Evolutionary conservation across 2,329 filamentous ascomycete species (phyloP).

Genomic region (Alternaria atra): DNA sequence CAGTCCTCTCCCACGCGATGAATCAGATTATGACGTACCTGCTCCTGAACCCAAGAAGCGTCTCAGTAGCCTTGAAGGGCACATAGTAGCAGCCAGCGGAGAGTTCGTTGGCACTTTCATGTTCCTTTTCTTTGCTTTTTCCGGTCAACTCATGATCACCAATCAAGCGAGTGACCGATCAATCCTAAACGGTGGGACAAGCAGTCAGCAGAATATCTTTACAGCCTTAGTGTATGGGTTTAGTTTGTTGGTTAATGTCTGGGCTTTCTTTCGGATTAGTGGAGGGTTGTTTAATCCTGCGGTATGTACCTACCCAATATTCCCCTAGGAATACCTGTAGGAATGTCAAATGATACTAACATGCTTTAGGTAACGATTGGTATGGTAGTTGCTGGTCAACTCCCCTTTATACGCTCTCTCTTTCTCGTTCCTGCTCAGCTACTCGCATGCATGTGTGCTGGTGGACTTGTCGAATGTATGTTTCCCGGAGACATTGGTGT

Average conservation of each 20-base stretch:
- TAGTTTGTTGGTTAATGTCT: conserved; percentile 42
- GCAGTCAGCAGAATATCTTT: conserved; percentile 35
- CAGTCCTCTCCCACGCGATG: background rate
- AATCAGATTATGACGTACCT: conserved; percentile 7
- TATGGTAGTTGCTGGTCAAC: conserved; percentile 30
- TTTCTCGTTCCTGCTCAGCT: conserved; percentile 35
- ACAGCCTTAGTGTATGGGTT: conserved; percentile 44
- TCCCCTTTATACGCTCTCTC: conserved; percentile 27
- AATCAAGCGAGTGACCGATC: conserved; percentile 27
- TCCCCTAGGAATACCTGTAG: background rate
- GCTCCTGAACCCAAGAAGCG: conserved; percentile 10
- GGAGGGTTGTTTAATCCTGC: conserved; percentile 30
- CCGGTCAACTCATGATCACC: conserved; percentile 38
- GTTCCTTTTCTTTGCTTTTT: conserved; percentile 45
- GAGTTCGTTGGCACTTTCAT: conserved; percentile 46
- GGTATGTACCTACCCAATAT: conserved; percentile 19
- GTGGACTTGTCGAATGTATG: conserved; percentile 31
- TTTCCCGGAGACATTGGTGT: conserved; percentile 36
- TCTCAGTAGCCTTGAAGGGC: conserved; percentile 23
- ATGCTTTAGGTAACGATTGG: conserved; percentile 32
- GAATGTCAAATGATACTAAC: background rate
- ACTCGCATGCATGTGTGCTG: conserved; percentile 37
- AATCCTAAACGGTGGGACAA: conserved; percentile 23
- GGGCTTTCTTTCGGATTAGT: conserved; percentile 45
- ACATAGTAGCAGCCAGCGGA: conserved; percentile 37